These are phyloP conservation scores for Erigeron philadelphicus DNA, from an alignment of 140 eudicot species.

Conservation along the genomic window DNA sequence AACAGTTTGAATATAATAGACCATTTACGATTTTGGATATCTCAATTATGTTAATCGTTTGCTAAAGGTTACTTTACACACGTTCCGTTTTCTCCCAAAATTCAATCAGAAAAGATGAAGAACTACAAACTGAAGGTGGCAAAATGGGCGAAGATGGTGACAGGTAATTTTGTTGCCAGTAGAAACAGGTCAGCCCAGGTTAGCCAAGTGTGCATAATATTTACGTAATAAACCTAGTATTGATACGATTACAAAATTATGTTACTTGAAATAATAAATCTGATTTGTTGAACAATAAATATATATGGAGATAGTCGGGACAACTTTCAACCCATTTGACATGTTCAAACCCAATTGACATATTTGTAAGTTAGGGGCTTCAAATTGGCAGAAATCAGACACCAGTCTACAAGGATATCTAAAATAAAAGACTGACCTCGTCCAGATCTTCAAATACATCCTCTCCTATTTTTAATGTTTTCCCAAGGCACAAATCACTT, in stretches of 20 bases:
- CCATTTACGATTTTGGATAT: background rate
- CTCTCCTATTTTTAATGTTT: constrained; percentile 79
- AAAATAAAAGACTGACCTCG: constrained; percentile 47
- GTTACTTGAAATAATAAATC: no score
- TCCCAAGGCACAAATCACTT: constrained; percentile 79
- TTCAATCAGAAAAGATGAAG: background rate
- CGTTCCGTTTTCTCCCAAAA: background rate
- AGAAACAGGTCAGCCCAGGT: no score
- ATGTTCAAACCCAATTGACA: no score
- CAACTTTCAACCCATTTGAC: no score
- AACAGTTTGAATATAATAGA: no score
- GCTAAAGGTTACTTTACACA: background rate
- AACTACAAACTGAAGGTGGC: background rate
- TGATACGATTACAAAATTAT: no score
- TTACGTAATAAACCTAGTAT: no score
- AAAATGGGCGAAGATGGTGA: background rate
- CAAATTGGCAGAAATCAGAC: background rate
- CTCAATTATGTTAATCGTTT: constrained; percentile 2
- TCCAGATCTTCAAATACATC: constrained; percentile 95
- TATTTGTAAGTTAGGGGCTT: background rate
- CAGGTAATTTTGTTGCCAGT: no score
- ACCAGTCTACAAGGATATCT: background rate
- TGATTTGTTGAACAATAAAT: no score
- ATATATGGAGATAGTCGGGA: no score
- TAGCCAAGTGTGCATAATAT: no score